Conservation (phyloP, 352 stramenopile genomes). For the Elongisporangium anandrum region DNA sequence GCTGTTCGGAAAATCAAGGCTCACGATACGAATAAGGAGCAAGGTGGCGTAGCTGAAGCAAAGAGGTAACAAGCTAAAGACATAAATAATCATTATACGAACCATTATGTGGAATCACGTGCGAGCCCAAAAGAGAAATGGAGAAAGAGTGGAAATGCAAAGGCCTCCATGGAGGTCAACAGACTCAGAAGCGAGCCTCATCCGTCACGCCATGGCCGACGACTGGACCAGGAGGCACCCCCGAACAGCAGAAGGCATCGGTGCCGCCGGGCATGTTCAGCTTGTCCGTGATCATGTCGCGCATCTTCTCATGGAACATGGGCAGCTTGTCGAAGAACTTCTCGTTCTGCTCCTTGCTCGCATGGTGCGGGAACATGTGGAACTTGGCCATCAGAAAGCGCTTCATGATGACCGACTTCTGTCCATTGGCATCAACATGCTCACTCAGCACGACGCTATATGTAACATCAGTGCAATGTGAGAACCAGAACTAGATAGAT, state of each 20-base stretch:
- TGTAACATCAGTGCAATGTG: background rate
- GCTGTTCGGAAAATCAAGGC: no score
- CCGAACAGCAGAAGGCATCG: background rate
- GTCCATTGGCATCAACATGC: conserved; percentile 53
- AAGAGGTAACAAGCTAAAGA: background rate
- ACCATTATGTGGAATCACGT: background rate
- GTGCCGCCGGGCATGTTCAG: conserved; percentile 11
- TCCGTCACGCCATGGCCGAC: background rate
- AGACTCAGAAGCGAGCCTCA: background rate
- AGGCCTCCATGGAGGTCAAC: background rate
- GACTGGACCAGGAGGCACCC: background rate
- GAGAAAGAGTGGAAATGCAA: background rate
- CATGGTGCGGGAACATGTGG: conserved; percentile 75
- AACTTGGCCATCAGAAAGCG: conserved; percentile 76
- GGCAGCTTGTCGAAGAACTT: conserved; percentile 61
- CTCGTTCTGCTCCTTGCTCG: conserved; percentile 53
- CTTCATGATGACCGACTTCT: conserved; percentile 76
- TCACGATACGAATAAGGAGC: no score
- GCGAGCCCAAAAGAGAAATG: background rate
- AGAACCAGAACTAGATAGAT: conserved; percentile 2
- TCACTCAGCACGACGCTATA: conserved; percentile 56
- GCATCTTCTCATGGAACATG: conserved; percentile 57
- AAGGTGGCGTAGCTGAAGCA: no score
- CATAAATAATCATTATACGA: background rate
- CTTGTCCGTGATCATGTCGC: conserved; percentile 48